Conservation (phyloP, 768 basidiomycete species). For the Leccinum disarticulatum region DNA sequence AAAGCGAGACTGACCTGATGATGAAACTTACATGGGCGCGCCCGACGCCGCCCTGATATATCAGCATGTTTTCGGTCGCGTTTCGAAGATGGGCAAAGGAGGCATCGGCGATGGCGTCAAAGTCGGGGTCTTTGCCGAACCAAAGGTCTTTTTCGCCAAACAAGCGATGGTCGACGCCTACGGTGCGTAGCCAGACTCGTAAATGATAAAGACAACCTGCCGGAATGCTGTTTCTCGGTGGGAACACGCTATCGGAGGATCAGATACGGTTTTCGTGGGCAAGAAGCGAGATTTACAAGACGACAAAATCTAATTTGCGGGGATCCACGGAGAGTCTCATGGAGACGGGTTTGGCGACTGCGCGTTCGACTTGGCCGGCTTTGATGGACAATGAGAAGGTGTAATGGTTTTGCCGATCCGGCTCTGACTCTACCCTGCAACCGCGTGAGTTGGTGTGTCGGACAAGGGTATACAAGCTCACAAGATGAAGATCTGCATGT, state of each 20-base stretch:
- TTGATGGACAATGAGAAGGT: conserved; percentile 55
- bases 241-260: conserved; percentile 46
- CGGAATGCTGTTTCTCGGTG: conserved; percentile 57
- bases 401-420: conserved; percentile 37
- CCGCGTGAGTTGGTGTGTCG: conserved; percentile 8
- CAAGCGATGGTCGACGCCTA: conserved; percentile 58
- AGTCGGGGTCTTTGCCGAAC: conserved; percentile 67
- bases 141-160: conserved; percentile 66
- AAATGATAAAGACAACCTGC: conserved; percentile 54
- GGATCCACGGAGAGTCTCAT: conserved; percentile 54
- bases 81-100: conserved; percentile 52
- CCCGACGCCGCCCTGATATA: conserved; percentile 58
- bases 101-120: conserved; percentile 54
- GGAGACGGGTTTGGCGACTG: conserved; percentile 46
- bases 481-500: conserved; percentile 53
- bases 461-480: conserved; percentile 29
- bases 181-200: conserved; percentile 63
- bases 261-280: not conserved
- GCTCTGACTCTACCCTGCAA: conserved; percentile 31
- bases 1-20: conserved; percentile 39
- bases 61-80: conserved; percentile 42
- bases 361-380: conserved; percentile 54
- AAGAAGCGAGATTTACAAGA: conserved; percentile 49
- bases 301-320: conserved; percentile 53
- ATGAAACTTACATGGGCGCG: conserved; percentile 56